phyloP scores from a whole-genome alignment of 768 basidiomycete species.

The Dioszegia crocea region DNA sequence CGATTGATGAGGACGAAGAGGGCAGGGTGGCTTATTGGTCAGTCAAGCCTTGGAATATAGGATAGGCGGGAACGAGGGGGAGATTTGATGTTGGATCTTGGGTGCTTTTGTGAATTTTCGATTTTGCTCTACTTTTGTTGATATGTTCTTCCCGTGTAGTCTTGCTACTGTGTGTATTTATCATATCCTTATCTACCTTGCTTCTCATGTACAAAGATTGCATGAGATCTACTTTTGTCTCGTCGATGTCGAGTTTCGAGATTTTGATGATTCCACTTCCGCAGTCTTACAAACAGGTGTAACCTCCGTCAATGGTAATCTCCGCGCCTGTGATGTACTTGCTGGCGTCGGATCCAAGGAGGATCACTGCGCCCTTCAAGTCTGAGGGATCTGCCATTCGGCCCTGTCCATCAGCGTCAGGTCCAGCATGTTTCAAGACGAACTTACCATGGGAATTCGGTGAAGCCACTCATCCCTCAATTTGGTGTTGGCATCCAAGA shows the following conservation, averaged over 20 bases:
- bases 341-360: conserved; percentile 82
- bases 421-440: not conserved
- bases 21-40: conserved; percentile 11
- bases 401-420: conserved; percentile 50
- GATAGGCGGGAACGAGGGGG: too few relatives aligned
- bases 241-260: too few relatives aligned
- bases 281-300: conserved; percentile 55
- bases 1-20: conserved; percentile 21
- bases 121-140: conserved; percentile 2
- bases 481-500: conserved; percentile 69
- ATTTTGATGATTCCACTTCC: too few relatives aligned
- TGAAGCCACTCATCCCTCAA: conserved; percentile 59
- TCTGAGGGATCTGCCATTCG: conserved; percentile 91
- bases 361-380: conserved; percentile 79
- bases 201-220: too few relatives aligned
- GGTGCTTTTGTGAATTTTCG: not conserved
- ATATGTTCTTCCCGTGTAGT: not conserved
- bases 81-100: too few relatives aligned
- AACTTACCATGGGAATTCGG: conserved; percentile 45
- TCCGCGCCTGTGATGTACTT: conserved; percentile 78
- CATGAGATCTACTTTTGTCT: too few relatives aligned
- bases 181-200: too few relatives aligned
- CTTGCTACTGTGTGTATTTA: too few relatives aligned
- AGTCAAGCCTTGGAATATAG: not conserved
- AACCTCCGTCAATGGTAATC: conserved; percentile 73